Conservation (phyloP, 768 basidiomycete genomes). For the Boletus pseudo-olivaceus region DNA sequence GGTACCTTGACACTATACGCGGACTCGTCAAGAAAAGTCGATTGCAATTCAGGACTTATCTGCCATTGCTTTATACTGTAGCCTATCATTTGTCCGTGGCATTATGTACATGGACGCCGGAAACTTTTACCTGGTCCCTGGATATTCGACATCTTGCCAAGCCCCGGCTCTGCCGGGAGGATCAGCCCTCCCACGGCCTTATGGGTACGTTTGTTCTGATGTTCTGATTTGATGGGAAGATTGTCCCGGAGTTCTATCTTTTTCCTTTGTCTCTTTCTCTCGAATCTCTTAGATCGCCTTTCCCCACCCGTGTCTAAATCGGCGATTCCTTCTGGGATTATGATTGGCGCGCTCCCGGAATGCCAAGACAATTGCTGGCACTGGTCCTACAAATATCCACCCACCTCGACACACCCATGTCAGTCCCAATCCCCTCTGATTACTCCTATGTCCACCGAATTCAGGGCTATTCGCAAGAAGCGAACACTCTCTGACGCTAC, state of each 20-base stretch:
- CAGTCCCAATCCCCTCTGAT: conserved; percentile 1
- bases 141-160: conserved; percentile 7
- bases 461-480: conserved; percentile 29
- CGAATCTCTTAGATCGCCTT: conserved; percentile 14
- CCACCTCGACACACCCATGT: conserved; percentile 2
- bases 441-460: conserved; percentile 27
- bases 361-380: conserved; percentile 22
- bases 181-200: conserved; percentile 23
- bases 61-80: background rate
- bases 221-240: conserved; percentile 17
- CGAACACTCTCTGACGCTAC: conserved; percentile 22
- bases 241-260: conserved; percentile 7
- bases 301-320: conserved; percentile 3
- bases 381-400: conserved; percentile 28
- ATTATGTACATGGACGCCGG: background rate
- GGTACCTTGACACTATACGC: background rate
- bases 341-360: conserved; percentile 4
- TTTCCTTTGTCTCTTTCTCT: conserved; percentile 15
- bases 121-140: background rate
- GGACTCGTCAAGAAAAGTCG: background rate
- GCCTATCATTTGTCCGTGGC: conserved; percentile 3
- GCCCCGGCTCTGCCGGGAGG: background rate
- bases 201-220: conserved; percentile 16
- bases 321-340: conserved; percentile 9
- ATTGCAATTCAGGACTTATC: background rate